Conservation (phyloP, 2,329 filamentous ascomycete species). For the Stachybotrys chartarum region DNA sequence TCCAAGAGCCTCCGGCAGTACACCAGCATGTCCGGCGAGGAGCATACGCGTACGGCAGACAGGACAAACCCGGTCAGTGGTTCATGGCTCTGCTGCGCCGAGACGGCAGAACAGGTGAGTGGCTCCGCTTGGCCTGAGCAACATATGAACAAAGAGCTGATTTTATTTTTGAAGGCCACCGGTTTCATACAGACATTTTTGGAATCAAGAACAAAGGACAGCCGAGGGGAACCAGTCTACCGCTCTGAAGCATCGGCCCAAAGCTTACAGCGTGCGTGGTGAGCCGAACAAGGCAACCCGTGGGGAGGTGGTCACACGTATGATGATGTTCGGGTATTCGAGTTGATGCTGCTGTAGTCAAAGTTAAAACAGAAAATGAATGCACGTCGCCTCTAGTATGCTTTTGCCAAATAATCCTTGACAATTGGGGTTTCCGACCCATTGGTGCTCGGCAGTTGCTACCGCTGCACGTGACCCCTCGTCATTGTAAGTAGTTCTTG, state of each 20-base stretch:
- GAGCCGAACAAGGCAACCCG: neutral
- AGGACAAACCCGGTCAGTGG: neutral
- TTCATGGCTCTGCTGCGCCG: neutral
- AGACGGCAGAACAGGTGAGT: neutral
- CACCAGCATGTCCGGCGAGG: neutral
- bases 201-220: neutral
- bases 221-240: neutral
- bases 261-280: neutral
- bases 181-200: neutral
- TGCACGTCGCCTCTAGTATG: too few relatives aligned
- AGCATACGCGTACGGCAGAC: neutral
- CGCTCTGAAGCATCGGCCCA: neutral
- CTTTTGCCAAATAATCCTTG: too few relatives aligned
- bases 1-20: neutral
- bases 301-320: neutral
- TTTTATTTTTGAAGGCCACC: neutral
- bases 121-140: neutral
- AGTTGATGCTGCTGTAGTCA: too few relatives aligned
- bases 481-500: neutral
- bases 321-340: too few relatives aligned
- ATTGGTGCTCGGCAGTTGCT: too few relatives aligned
- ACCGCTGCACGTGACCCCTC: neutral
- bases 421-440: too few relatives aligned
- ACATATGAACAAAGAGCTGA: neutral
- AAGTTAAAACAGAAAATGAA: too few relatives aligned